Base-by-base conservation (phyloP, 192 early-diverging fungal species). In the Podochytrium sp. region DNA sequence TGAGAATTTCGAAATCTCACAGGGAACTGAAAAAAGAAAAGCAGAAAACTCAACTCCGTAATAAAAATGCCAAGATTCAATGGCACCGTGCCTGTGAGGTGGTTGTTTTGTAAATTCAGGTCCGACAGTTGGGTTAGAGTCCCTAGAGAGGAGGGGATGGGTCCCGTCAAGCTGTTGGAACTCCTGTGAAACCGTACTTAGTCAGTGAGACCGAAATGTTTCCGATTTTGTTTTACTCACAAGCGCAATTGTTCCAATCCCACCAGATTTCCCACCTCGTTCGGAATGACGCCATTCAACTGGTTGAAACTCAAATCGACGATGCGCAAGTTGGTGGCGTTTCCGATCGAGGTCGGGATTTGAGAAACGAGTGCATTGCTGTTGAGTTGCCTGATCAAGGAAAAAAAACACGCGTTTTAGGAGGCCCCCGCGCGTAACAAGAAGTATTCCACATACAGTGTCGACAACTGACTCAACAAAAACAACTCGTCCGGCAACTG, bases 311-410 rank as follows among this genome's bases (percentile, higher is more conserved):
- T 30, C 4, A 61, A 39, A 34, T 61, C 59, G 14, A 61, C 14
- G 6, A 12, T 6, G 12, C n/a, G 5, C 59, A 61, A 34, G 33
- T 61, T 61, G 6, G 30, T 61, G 16, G 38, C 33, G 34, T 61
- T 61, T 27, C 59, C 59, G 33, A 61, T 61, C 10, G 59, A 61
- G 3, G 59, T 18, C 27, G 59, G 59, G 34, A 61, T 61, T 5
- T 14, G n/a, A 23, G 52, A 55, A 23, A 20, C 52, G 10, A 55
- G 10, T 0, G 23, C 52, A 55, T 55, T 55, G 52, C 30, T 55
- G 52, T 55, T 55, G 23, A 55, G 30, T 25, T 29, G 52, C 7
- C 52, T 55, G n/a, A n/a, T n/a, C n/a, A n/a, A n/a, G n/a, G n/a
- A n/a, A n/a, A 55, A 23, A 55, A 23, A 0, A 47, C 43, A 47